Base-by-base conservation (phyloP, 495 filamentous ascomycete species). In the Parmelia sp. region DNA sequence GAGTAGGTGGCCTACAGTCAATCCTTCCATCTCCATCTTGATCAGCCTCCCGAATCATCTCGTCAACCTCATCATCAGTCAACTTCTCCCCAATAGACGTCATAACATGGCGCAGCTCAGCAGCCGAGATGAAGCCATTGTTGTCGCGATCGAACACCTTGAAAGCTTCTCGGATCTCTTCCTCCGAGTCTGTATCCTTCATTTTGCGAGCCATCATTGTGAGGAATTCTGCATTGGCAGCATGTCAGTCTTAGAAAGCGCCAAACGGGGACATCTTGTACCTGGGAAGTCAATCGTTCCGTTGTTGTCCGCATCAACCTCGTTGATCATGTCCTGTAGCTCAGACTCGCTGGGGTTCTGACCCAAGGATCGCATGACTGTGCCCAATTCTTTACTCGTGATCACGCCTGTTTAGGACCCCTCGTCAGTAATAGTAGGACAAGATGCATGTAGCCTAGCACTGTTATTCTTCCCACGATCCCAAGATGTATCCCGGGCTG, bases 141-240 rank as follows among this genome's bases (percentile, higher is more conserved):
- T 97, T 98, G 75, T 98, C 95, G 71, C 94, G 91, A 73, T 98
- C 94, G 75, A 98, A 98, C 60, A 98, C 94, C 86, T 97, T 86
- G 79, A 90, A 90, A 0, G 88, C 91, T 76, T 96, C 90, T 71
- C 95, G 90, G 74, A 98, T 97, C 78, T 98, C 94, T 82, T 97
- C 95, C 81, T 98, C 95, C 58, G 93, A 97, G 73, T 97, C 94
- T 70, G 95, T 97, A 73, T 97, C 95, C 85, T 97, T 98, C 95
- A 98, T 98, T 82, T 97, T 97, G 72, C 95, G 87, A 61, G 95
- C 94, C 94, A 98, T 98, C 95, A 97, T 98, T 65, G 94, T 97
- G 63, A 97, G 84, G 81, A 98, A 98, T 70, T 98, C 94, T 96
- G 71, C 62, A 63, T 61, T 37, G 64, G 36, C 42, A 47, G 8